Conservation (phyloP, 139 green algal species). For the Deuterostichococcus epilithicus region DNA sequence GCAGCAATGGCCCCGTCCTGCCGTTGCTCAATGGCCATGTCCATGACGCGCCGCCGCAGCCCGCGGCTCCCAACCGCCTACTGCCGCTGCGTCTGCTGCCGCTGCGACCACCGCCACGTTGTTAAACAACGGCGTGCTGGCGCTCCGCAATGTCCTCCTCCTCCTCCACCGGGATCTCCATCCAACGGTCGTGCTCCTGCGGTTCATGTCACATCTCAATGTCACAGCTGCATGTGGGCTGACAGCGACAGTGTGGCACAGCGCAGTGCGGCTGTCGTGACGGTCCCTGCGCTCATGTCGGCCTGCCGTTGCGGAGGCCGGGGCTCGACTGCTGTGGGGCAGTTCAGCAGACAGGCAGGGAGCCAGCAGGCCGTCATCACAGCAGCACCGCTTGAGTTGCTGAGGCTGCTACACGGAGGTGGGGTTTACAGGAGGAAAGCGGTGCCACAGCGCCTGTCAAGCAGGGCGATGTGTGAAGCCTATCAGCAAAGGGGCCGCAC, state of each 20-base stretch:
- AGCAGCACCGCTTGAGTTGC: too few species aligned
- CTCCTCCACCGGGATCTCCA: conserved; percentile 73
- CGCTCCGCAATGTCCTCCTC: conserved; percentile 25
- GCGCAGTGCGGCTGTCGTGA: background rate
- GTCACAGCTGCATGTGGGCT: background rate
- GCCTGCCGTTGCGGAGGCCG: background rate
- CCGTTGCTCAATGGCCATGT: too few species aligned
- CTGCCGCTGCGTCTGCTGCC: too few species aligned
- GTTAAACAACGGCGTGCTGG: conserved; percentile 16
- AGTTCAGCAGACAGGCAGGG: background rate
- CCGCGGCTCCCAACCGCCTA: too few species aligned
- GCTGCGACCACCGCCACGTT: too few species aligned
- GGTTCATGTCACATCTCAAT: background rate
- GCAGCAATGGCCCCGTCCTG: too few species aligned
- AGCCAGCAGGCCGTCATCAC: background rate
- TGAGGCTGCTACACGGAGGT: too few species aligned
- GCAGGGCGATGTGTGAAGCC: background rate
- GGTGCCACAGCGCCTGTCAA: background rate
- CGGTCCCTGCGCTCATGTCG: background rate
- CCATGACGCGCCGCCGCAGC: too few species aligned
- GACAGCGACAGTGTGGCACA: background rate
- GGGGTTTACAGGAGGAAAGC: background rate
- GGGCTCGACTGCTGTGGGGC: background rate
- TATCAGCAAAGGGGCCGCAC: background rate
- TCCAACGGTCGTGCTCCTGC: conserved; percentile 82